Conservation (phyloP, 2,329 filamentous ascomycete species). For the Ophiostoma angusticollis region DNA sequence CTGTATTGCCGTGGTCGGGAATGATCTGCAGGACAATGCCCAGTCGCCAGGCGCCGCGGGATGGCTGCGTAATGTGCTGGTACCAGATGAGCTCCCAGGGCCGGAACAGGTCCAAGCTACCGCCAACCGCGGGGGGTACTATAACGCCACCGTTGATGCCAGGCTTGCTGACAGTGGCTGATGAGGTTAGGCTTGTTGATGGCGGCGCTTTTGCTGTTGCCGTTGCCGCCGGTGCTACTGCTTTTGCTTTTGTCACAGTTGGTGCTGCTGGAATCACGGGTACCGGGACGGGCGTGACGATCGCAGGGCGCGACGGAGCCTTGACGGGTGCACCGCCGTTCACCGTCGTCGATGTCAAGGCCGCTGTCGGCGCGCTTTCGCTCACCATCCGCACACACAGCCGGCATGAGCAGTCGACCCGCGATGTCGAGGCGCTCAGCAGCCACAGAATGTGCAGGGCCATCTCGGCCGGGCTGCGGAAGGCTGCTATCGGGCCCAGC, state of each 20-base stretch:
- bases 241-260: neutral
- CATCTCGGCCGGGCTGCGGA: slow-evolving; percentile 41
- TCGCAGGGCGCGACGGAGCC: neutral
- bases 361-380: neutral
- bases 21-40: slow-evolving; percentile 19
- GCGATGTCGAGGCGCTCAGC: slow-evolving; percentile 32
- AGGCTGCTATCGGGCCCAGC: slow-evolving; percentile 18
- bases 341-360: neutral
- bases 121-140: neutral
- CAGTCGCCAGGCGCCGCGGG: slow-evolving; percentile 22
- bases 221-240: neutral
- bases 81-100: slow-evolving; percentile 25
- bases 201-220: neutral
- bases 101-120: slow-evolving; percentile 18
- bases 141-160: too few species aligned
- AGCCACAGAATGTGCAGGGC: slow-evolving; percentile 40
- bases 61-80: slow-evolving; percentile 20
- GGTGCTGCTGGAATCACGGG: neutral
- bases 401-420: slow-evolving; percentile 37
- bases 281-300: slow-evolving; percentile 1
- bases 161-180: too few species aligned
- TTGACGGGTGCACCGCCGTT: neutral
- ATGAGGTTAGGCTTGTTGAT: neutral
- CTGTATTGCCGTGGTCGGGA: neutral
- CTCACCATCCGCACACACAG: slow-evolving; percentile 27